A percentile compares a stretch with the other conserved stretches of the same genome.
Evolutionary conservation across 2,329 filamentous ascomycete genomes (phyloP).

Genomic region (Penicillium sp.): DNA sequence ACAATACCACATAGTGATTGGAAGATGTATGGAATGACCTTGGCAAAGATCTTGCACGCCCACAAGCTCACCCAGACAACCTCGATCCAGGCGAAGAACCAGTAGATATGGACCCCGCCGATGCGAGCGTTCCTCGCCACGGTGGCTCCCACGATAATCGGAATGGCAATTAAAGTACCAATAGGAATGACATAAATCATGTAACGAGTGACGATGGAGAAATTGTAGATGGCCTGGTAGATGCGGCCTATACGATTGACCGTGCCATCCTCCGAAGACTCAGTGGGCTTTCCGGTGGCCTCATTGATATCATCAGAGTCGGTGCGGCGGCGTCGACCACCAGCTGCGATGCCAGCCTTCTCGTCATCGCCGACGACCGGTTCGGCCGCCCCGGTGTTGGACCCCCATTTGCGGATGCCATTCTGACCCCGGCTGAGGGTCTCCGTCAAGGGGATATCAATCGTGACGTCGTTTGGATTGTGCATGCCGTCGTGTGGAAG

Average conservation of each 20-base stretch:
- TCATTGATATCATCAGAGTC: slow-evolving; percentile 28
- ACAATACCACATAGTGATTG: slow-evolving; percentile 62
- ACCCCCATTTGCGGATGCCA: slow-evolving; percentile 42
- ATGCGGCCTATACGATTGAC: slow-evolving; percentile 59
- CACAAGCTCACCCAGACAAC: slow-evolving; percentile 63
- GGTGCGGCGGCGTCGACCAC: slow-evolving; percentile 34
- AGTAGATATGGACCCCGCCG: slow-evolving; percentile 56
- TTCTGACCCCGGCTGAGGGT: slow-evolving; percentile 51
- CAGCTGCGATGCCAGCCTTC: slow-evolving; percentile 28
- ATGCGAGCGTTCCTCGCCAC: slow-evolving; percentile 49
- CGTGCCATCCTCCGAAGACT: slow-evolving; percentile 52
- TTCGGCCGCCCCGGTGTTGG: slow-evolving; percentile 28
- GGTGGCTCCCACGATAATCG: slow-evolving; percentile 61
- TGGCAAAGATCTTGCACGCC: slow-evolving; percentile 59
- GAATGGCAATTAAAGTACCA: slow-evolving; percentile 57
- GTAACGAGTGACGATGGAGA: slow-evolving; percentile 62
- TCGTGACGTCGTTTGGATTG: slow-evolving; percentile 54
- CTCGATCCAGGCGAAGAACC: slow-evolving; percentile 65
- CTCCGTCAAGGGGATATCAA: slow-evolving; percentile 60
- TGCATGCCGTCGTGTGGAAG: slow-evolving; percentile 40
- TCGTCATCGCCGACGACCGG: slow-evolving; percentile 24
- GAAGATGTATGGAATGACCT: slow-evolving; percentile 59
- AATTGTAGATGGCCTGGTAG: slow-evolving; percentile 61
- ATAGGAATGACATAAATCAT: slow-evolving; percentile 61
- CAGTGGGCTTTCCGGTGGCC: slow-evolving; percentile 32